Evolutionary conservation across 2,329 filamentous ascomycete species (phyloP).

Genomic region (Paecilomyces sp.): DNA sequence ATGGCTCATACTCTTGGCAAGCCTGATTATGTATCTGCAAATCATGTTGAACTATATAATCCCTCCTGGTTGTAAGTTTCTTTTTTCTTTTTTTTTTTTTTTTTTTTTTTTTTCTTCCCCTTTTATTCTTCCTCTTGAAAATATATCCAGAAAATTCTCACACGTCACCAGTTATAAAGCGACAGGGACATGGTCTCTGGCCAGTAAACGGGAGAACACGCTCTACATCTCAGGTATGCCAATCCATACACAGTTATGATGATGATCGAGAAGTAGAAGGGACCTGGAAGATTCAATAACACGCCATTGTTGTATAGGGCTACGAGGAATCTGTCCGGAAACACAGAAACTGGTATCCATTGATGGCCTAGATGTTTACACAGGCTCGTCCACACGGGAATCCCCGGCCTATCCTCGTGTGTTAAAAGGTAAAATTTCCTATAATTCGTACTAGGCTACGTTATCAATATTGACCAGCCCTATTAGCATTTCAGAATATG

Average conservation of each 20-base stretch:
- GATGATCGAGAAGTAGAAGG: neutral
- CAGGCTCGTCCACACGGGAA: neutral
- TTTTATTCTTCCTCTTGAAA: no score
- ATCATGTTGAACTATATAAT: neutral
- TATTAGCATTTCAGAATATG: conserved; percentile 1
- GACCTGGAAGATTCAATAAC: neutral
- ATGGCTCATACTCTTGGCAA: neutral
- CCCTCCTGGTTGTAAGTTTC: neutral
- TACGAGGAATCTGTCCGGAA: neutral
- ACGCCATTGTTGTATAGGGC: neutral
- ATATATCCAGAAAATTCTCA: no score
- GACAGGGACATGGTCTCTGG: neutral
- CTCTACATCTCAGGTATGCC: conserved; percentile 1
- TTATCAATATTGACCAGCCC: no score
- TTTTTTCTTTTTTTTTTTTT: no score
- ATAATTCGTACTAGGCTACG: neutral
- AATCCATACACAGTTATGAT: neutral
- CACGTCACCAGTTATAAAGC: conserved; percentile 1
- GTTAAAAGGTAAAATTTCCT: neutral
- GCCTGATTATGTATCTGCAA: neutral
- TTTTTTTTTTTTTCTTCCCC: no score
- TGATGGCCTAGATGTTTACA: neutral
- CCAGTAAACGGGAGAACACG: neutral
- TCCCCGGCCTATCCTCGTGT: neutral
- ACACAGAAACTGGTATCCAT: neutral